These are phyloP conservation scores for Debaryomyces prosopidis DNA, from an alignment of 805 yeast species.

Conservation along the genomic window DNA sequence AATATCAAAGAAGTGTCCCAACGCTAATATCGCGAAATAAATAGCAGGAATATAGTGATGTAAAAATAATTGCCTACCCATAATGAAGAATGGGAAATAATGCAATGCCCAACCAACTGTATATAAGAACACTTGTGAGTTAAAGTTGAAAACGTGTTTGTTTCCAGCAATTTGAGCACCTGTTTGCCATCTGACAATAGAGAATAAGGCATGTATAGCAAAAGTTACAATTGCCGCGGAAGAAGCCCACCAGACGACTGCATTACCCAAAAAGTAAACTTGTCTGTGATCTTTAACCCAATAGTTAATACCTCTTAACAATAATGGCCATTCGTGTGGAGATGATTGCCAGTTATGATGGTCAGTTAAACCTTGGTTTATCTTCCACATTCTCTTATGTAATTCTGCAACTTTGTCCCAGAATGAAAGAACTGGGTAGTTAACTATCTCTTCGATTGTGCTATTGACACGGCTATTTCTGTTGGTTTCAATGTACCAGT, in stretches of 20 bases:
- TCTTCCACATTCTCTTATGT: constrained; percentile 75
- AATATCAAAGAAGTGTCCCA: constrained; percentile 68
- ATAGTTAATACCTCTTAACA: constrained; percentile 77
- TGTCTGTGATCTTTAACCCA: constrained; percentile 65
- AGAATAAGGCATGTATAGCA: constrained; percentile 45
- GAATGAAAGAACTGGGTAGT: constrained; percentile 56
- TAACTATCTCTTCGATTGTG: constrained; percentile 23
- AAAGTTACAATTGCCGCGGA: constrained; percentile 55
- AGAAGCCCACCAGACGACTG: constrained; percentile 76
- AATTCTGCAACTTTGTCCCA: constrained; percentile 63
- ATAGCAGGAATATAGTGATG: constrained; percentile 94
- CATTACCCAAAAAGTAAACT: constrained; percentile 75
- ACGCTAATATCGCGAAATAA: constrained; percentile 78
- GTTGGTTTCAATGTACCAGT: constrained; percentile 78
- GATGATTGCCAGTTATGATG: constrained; percentile 71
- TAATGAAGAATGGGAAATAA: constrained; percentile 73
- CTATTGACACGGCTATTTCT: constrained; percentile 47
- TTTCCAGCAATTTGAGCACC: constrained; percentile 44
- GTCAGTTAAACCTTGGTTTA: constrained; percentile 67
- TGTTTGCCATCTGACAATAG: constrained; percentile 63
- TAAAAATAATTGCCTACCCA: constrained; percentile 91
- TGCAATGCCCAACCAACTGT: constrained; percentile 72
- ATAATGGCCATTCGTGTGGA: constrained; percentile 75
- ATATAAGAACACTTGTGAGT: constrained; percentile 61
- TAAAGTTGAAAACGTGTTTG: constrained; percentile 62